phyloP scores from a whole-genome alignment of 2,329 filamentous ascomycete species.

The Achaetomium macrosporum region DNA sequence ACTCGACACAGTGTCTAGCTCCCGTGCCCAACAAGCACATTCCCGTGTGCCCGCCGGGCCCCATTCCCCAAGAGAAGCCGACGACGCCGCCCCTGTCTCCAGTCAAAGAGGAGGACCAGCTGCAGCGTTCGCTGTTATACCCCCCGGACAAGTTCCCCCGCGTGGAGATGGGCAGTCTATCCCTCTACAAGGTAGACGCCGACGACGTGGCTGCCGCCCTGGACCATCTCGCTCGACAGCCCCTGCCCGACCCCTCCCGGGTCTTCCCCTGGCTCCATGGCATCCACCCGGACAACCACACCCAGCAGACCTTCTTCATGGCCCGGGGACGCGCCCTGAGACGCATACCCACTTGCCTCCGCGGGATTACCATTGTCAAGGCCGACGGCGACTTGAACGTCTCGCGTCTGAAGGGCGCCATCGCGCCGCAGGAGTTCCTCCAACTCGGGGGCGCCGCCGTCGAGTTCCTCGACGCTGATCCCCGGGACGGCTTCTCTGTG shows the following conservation, averaged over 20 bases:
- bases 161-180: conserved; percentile 46
- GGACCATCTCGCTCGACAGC: conserved; percentile 69
- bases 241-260: conserved; percentile 74
- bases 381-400: conserved; percentile 71
- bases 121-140: conserved; percentile 64
- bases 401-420: conserved; percentile 78
- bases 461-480: conserved; percentile 78
- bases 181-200: conserved; percentile 68
- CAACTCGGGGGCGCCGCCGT: conserved; percentile 40
- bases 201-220: conserved; percentile 64
- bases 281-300: conserved; percentile 77
- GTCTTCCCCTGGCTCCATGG: conserved; percentile 98
- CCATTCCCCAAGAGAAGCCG: conserved; percentile 49
- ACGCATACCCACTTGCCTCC: conserved; percentile 67
- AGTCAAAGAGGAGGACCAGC: conserved; percentile 46
- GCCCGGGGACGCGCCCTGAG: conserved; percentile 66
- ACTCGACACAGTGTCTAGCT: conserved; percentile 27
- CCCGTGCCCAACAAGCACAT: conserved; percentile 83
- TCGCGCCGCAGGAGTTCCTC: conserved; percentile 76
- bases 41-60: conserved; percentile 80
- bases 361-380: conserved; percentile 81
- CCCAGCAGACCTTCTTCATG: conserved; percentile 86
- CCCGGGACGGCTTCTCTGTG: conserved; percentile 85
- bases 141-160: conserved; percentile 61
- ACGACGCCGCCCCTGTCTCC: conserved; percentile 63